Evolutionary conservation across 2,329 filamentous ascomycete genomes (phyloP).

Genomic region (Alternaria burnsii): DNA sequence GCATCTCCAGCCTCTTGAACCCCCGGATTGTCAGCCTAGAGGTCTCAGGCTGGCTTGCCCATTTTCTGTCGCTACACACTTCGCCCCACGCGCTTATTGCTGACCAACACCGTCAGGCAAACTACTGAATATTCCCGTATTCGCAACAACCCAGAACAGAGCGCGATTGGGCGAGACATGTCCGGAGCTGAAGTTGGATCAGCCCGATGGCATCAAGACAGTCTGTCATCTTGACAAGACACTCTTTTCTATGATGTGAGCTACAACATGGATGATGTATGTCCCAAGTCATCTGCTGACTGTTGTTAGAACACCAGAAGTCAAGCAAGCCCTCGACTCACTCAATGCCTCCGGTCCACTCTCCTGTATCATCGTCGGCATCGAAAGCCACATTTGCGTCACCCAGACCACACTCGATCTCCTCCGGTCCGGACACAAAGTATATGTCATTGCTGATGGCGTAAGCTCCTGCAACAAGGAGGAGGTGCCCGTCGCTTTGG

Average conservation of each 20-base stretch:
- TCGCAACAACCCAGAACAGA: constrained; percentile 85
- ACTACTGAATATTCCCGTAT: constrained; percentile 77
- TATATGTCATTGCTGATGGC: constrained; percentile 88
- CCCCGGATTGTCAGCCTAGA: neutral
- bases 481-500: constrained; percentile 82
- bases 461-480: constrained; percentile 87
- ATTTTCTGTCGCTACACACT: constrained; percentile 7
- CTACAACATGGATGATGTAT: neutral
- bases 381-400: constrained; percentile 93
- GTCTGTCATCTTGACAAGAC: constrained; percentile 80
- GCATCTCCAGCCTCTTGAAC: neutral
- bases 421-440: constrained; percentile 75
- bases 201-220: constrained; percentile 60
- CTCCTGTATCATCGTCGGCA: constrained; percentile 80
- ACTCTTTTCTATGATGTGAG: constrained; percentile 80
- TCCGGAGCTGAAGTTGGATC: constrained; percentile 68
- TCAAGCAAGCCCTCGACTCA: constrained; percentile 59
- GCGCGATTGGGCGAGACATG: constrained; percentile 82
- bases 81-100: constrained; percentile 5
- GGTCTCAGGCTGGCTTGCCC: neutral
- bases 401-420: constrained; percentile 87
- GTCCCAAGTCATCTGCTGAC: neutral
- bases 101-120: constrained; percentile 49
- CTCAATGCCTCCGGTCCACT: constrained; percentile 40
- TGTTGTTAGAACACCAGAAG: constrained; percentile 63